phyloP scores from a whole-genome alignment of 2,329 filamentous ascomycete species.

The Hymenoscyphus infarciens region DNA sequence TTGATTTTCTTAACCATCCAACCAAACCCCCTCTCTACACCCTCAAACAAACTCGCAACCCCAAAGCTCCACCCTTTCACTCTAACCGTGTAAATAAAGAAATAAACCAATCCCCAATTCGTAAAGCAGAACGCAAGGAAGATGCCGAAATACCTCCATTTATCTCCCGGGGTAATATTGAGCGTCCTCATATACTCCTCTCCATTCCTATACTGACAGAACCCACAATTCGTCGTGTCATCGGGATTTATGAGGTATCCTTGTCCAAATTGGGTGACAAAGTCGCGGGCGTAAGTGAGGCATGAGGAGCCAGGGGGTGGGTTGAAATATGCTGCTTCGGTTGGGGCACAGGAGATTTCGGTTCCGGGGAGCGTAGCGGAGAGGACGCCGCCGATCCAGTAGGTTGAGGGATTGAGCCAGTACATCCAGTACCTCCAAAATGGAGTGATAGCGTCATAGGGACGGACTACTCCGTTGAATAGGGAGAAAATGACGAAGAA shows the following conservation, averaged over 20 bases:
- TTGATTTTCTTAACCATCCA: constrained; percentile 33
- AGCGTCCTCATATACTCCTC: constrained; percentile 61
- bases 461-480: constrained; percentile 71
- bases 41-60: constrained; percentile 53
- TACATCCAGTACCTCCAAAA: constrained; percentile 42
- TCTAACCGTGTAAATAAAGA: constrained; percentile 72
- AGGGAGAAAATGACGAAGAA: constrained; percentile 60
- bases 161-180: constrained; percentile 50
- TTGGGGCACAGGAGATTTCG: constrained; percentile 45
- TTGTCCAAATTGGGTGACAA: constrained; percentile 43
- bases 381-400: constrained; percentile 64
- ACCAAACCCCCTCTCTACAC: constrained; percentile 41
- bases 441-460: constrained; percentile 51
- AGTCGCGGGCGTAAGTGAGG: constrained; percentile 57
- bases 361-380: constrained; percentile 56
- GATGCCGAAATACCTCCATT: constrained; percentile 71
- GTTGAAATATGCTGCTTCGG: constrained; percentile 60
- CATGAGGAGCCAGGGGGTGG: constrained; percentile 64
- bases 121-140: constrained; percentile 67
- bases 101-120: constrained; percentile 71
- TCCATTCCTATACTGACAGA: constrained; percentile 62
- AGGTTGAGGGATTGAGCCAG: constrained; percentile 60
- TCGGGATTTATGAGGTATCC: constrained; percentile 58
- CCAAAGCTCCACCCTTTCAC: constrained; percentile 70
- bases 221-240: constrained; percentile 59